Evolutionary conservation across 2,329 filamentous ascomycete genomes (phyloP).

Genomic region (Penicillium verrucosum): DNA sequence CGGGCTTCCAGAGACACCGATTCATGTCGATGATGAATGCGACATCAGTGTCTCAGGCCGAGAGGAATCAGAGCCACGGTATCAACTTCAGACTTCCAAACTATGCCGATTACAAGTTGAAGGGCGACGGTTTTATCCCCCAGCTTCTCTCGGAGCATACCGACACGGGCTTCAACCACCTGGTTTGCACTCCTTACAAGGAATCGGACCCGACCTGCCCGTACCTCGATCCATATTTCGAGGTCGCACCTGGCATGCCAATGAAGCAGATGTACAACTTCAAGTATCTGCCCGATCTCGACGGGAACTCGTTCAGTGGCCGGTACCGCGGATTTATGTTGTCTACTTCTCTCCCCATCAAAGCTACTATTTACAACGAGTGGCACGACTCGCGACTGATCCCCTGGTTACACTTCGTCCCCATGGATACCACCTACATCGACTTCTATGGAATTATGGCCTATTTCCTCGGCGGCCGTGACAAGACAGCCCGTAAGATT

Average conservation of each 20-base stretch:
- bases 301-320: conserved; percentile 69
- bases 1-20: conserved; percentile 69
- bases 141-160: conserved; percentile 41
- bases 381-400: conserved; percentile 75
- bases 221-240: conserved; percentile 46
- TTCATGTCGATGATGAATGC: conserved; percentile 71
- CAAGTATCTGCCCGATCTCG: conserved; percentile 74
- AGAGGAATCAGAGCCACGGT: conserved; percentile 38
- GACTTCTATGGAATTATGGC: conserved; percentile 72
- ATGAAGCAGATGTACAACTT: conserved; percentile 44
- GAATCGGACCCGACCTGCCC: conserved; percentile 41
- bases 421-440: conserved; percentile 69
- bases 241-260: conserved; percentile 28
- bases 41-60: conserved; percentile 54
- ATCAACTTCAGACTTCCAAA: conserved; percentile 29
- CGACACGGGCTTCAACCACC: conserved; percentile 44
- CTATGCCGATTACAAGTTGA: conserved; percentile 44
- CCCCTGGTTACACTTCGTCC: conserved; percentile 77
- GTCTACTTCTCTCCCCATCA: conserved; percentile 67
- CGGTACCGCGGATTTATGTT: conserved; percentile 67
- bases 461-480: conserved; percentile 59
- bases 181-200: conserved; percentile 43
- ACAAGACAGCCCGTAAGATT: conserved; percentile 61
- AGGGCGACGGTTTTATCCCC: conserved; percentile 34
- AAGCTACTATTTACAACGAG: conserved; percentile 73